phyloP scores from a whole-genome alignment of 306 rosid species.

The Hylodesmum podocarpum region DNA sequence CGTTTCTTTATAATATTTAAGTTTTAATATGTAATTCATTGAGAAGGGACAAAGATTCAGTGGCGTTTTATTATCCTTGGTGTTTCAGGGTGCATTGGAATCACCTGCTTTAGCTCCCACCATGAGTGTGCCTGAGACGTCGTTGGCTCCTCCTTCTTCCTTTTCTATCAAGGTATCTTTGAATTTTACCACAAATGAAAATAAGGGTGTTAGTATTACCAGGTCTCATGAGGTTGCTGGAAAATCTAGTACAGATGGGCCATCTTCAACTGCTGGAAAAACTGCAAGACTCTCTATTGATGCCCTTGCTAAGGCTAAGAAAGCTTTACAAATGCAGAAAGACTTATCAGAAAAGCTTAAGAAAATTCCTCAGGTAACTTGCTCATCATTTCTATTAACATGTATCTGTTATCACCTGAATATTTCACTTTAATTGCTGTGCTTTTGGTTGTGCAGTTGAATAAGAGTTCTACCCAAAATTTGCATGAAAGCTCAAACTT shows the following conservation, averaged over 20 bases:
- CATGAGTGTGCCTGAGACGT: slow-evolving; percentile 56
- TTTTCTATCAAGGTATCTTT: slow-evolving; percentile 87
- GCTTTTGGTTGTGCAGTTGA: slow-evolving; percentile 54
- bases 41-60: slow-evolving; percentile 29
- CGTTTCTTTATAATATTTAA: too few species aligned
- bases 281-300: slow-evolving; percentile 72
- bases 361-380: slow-evolving; percentile 64
- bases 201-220: slow-evolving; percentile 97
- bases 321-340: slow-evolving; percentile 77
- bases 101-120: slow-evolving; percentile 51
- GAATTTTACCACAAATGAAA: slow-evolving; percentile 96
- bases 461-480: slow-evolving; percentile 51
- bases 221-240: slow-evolving; percentile 99
- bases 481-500: slow-evolving; percentile 41
- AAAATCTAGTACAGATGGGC: slow-evolving; percentile 99
- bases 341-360: slow-evolving; percentile 69
- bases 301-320: slow-evolving; percentile 83
- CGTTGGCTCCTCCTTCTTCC: slow-evolving; percentile 54
- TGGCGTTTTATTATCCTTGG: not conserved
- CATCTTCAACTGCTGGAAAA: slow-evolving; percentile 92
- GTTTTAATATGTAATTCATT: too few species aligned
- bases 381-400: not conserved
- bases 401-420: not conserved
- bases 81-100: slow-evolving; percentile 61
- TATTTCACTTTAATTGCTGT: slow-evolving; percentile 13